Percentiles rank a stretch among this genome's conserved stretches.
Evolutionary conservation across 257 asterid genomes (phyloP).

Genomic region (Mentha longifolia): DNA sequence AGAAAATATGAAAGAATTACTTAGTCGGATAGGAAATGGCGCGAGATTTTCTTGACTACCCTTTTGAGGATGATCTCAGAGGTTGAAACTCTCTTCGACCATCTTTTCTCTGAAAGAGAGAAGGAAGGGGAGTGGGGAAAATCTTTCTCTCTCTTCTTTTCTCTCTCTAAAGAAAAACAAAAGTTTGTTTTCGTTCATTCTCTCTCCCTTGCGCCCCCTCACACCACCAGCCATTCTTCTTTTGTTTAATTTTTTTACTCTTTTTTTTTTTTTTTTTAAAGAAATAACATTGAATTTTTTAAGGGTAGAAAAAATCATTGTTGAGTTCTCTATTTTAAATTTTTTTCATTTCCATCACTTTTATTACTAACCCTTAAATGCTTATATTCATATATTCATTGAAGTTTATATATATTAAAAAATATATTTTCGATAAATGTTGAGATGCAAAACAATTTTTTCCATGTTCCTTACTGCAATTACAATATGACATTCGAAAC

Average conservation of each 20-base stretch:
- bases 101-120: constrained; percentile 76
- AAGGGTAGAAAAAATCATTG: neutral
- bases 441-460: no score
- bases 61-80: constrained; percentile 89
- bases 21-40: constrained; percentile 24
- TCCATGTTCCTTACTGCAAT: no score
- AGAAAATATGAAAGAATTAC: neutral
- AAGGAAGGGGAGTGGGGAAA: constrained; percentile 40
- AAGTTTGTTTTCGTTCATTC: constrained; percentile 34
- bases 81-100: constrained; percentile 78
- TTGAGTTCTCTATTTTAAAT: neutral
- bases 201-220: constrained; percentile 31
- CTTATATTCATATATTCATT: neutral
- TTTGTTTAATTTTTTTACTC: neutral
- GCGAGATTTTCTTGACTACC: constrained; percentile 58
- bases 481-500: no score
- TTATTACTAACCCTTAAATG: neutral
- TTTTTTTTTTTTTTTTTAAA: no score
- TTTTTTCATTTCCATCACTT: constrained; percentile 13
- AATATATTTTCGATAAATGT: no score
- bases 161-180: constrained; percentile 45
- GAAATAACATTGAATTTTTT: no score
- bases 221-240: constrained; percentile 32
- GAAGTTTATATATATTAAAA: no score
- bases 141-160: constrained; percentile 48